Percentiles rank a stretch among this genome's conserved stretches.
These are phyloP conservation scores for Eragrostis curvula DNA, from an alignment of 176 grass and related monocot species.

Conservation along the genomic window DNA sequence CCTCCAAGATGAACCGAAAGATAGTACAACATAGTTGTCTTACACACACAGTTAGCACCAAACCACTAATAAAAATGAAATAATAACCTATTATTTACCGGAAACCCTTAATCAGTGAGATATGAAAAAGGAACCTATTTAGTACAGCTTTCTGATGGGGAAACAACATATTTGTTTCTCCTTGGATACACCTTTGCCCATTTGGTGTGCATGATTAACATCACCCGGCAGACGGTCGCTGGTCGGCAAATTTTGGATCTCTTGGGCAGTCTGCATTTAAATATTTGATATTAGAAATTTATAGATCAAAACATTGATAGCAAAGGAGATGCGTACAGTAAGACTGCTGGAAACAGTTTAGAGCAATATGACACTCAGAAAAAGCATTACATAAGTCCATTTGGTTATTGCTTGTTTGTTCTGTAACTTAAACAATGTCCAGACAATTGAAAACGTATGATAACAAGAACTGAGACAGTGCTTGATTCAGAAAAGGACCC, in stretches of 20 bases:
- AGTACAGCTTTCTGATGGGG: constrained; percentile 44
- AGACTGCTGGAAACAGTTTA: neutral
- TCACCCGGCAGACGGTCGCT: neutral
- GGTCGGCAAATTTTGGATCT: neutral
- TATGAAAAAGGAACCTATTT: neutral
- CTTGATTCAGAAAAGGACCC: no score
- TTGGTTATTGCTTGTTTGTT: neutral
- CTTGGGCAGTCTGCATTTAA: constrained; percentile 25
- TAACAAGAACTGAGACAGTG: no score
- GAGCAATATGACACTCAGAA: neutral
- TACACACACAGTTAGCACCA: neutral
- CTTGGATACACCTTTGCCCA: constrained; percentile 23
- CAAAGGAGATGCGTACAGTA: neutral
- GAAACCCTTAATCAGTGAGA: neutral
- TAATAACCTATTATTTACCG: constrained; percentile 47
- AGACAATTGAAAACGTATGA: neutral
- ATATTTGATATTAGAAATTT: neutral
- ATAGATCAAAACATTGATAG: neutral
- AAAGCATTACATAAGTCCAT: neutral
- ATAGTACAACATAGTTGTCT: neutral
- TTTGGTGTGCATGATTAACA: constrained; percentile 3
- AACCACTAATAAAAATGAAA: constrained; percentile 3
- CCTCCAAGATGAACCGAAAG: neutral
- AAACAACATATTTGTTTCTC: constrained; percentile 58
- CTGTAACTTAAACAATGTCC: neutral